These are phyloP conservation scores for Veloporphyrellus conicus DNA, from an alignment of 1,284 basidiomycete genomes.

Conservation along the genomic window DNA sequence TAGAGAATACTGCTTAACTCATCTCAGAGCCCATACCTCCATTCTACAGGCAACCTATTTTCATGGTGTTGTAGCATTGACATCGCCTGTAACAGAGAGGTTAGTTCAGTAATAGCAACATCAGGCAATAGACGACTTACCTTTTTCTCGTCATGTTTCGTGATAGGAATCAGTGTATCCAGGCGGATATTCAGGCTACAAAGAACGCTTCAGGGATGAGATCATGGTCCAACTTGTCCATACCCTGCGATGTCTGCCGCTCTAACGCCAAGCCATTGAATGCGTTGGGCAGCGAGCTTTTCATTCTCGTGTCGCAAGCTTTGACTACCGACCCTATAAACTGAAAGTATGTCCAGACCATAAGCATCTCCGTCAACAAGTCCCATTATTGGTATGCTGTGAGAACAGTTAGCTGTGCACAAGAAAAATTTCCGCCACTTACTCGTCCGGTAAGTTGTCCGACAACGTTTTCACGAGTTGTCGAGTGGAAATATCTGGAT, in stretches of 20 bases:
- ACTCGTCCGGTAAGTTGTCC: conserved; percentile 55
- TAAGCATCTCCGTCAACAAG: conserved; percentile 90
- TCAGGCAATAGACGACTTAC: conserved; percentile 32
- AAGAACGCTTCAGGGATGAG: neutral
- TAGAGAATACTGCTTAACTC: neutral
- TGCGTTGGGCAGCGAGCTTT: conserved; percentile 58
- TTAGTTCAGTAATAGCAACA: conserved; percentile 4
- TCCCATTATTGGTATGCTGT: conserved; percentile 66
- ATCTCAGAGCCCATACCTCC: conserved; percentile 55
- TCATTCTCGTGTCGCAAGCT: conserved; percentile 60
- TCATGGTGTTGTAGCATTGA: conserved; percentile 54
- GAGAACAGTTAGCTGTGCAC: neutral
- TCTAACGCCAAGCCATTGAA: conserved; percentile 80
- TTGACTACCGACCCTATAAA: conserved; percentile 72
- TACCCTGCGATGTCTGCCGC: conserved; percentile 62
- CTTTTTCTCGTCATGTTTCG: conserved; percentile 70
- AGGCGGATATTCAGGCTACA: conserved; percentile 57
- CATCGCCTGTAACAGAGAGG: conserved; percentile 52
- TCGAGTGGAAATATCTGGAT: conserved; percentile 86
- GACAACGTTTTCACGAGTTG: conserved; percentile 73
- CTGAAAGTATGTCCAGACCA: conserved; percentile 83
- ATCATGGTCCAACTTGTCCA: conserved; percentile 6
- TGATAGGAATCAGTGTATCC: conserved; percentile 66
- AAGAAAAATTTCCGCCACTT: conserved; percentile 17
- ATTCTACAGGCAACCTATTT: conserved; percentile 51